These are phyloP conservation scores for Tephrocybe rancida DNA, from an alignment of 768 basidiomycete species.

Conservation along the genomic window DNA sequence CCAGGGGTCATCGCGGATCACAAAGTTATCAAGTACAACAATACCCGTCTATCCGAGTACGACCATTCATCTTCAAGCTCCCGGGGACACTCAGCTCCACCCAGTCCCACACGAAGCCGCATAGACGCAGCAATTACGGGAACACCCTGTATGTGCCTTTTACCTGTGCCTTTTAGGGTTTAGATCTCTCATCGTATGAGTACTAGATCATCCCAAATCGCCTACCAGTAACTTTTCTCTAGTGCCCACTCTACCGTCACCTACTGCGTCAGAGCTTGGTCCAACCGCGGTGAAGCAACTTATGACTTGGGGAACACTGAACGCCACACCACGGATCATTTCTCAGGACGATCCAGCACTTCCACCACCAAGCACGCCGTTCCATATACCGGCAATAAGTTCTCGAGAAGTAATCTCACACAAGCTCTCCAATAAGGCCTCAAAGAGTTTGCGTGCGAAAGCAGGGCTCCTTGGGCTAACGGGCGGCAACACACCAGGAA, in stretches of 20 bases:
- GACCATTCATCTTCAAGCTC: conserved; percentile 51
- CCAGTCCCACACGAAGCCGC: conserved; percentile 88
- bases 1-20: conserved; percentile 38
- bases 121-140: conserved; percentile 94
- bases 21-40: conserved; percentile 73
- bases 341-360: conserved; percentile 57
- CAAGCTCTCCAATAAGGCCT: conserved; percentile 79
- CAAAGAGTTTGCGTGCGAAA: conserved; percentile 78
- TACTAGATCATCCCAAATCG: conserved; percentile 63
- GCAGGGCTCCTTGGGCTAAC: conserved; percentile 64
- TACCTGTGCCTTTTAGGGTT: neutral
- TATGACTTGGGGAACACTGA: conserved; percentile 97
- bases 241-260: conserved; percentile 85
- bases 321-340: conserved; percentile 89
- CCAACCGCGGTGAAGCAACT: conserved; percentile 86
- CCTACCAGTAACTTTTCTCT: conserved; percentile 68
- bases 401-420: conserved; percentile 81
- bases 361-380: conserved; percentile 61
- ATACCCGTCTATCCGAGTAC: conserved; percentile 80
- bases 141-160: conserved; percentile 71
- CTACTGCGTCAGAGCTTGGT: conserved; percentile 80
- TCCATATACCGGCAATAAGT: conserved; percentile 78
- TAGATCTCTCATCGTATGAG: conserved; percentile 9
- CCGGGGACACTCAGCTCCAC: conserved; percentile 57
- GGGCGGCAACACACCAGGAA: conserved; percentile 38